Evolutionary conservation across 2,329 filamentous ascomycete genomes (phyloP), one percentile per base, ranked within the genome.

Genomic region (Scortechinia acanthostroma): DNA sequence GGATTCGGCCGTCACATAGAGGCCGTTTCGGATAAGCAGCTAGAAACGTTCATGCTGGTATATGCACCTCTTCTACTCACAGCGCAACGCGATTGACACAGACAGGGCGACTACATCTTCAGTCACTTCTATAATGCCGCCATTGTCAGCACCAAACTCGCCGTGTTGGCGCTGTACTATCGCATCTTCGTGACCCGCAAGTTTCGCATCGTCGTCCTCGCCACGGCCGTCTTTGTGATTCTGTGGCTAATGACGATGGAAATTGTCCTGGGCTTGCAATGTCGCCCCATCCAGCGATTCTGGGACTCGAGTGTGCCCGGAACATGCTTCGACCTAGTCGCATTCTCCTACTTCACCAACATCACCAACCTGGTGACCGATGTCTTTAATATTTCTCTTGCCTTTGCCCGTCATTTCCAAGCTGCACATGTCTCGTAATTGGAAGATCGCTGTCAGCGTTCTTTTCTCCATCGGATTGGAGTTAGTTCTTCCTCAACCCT

Each of bases 21-120:
- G 23, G 48, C 50, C 4, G 42, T 57, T 22, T 43, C 51, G 15
- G 20, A 21, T 3, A 46, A 44, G n/a, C 44, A 49, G n/a, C 23
- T 49, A 19, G 44, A 48, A 16, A 42, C n/a, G 13, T 55, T 55
- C 25, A 45, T 56, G 22, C 45, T 52, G 48, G 55, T 55, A 48
- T 42, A 49, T 20, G 3, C 10, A 5, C n/a, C 14, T n/a, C n/a
- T n/a, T n/a, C n/a, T n/a, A n/a, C n/a, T n/a, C n/a, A n/a, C n/a
- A n/a, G n/a, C n/a, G n/a, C n/a, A n/a, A n/a, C n/a, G n/a, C n/a
- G n/a, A n/a, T n/a, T n/a, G n/a, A n/a, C n/a, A n/a, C n/a, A n/a
- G n/a, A 10, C 30, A 58, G 55, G 55, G 53, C 40, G 53, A 54
- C 42, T 58, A 58, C 42, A 54, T 58, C 21, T 54, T 56, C 43